phyloP scores from a whole-genome alignment of 768 basidiomycete species.

The Boletus pseudopeckii region DNA sequence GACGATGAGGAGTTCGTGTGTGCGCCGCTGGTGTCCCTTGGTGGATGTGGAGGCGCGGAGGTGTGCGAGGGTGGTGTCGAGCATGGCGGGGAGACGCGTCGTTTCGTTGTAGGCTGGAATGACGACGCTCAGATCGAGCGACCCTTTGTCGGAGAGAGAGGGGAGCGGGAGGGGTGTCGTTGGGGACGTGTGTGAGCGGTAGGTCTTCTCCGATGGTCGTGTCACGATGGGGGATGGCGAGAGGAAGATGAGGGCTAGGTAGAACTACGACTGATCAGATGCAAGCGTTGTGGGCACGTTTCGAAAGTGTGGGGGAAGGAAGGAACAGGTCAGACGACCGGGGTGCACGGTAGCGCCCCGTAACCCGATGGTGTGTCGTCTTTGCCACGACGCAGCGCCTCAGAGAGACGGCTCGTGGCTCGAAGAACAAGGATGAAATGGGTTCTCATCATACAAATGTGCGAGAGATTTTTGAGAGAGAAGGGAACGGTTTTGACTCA shows the following conservation, averaged over 20 bases:
- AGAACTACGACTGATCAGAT: slow-evolving; percentile 47
- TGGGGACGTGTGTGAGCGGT: slow-evolving; percentile 54
- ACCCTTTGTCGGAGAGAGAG: slow-evolving; percentile 50
- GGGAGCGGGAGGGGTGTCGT: slow-evolving; percentile 54
- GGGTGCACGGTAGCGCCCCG: slow-evolving; percentile 34
- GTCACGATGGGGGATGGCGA: slow-evolving; percentile 68
- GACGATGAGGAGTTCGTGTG: slow-evolving; percentile 79
- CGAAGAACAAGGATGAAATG: slow-evolving; percentile 94
- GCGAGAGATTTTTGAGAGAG: neutral
- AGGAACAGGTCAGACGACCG: slow-evolving; percentile 31
- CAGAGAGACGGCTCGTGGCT: slow-evolving; percentile 54
- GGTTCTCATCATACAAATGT: slow-evolving; percentile 52
- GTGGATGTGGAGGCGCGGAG: slow-evolving; percentile 36
- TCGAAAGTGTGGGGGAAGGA: no score
- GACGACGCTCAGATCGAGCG: slow-evolving; percentile 74
- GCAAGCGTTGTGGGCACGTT: neutral
- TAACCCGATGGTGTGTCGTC: slow-evolving; percentile 60
- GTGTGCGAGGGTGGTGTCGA: slow-evolving; percentile 68
- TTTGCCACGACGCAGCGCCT: slow-evolving; percentile 52
- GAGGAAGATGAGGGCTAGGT: slow-evolving; percentile 67
- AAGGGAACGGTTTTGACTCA: slow-evolving; percentile 21
- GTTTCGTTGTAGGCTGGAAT: slow-evolving; percentile 93
- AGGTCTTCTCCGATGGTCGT: slow-evolving; percentile 64
- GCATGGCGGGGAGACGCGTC: slow-evolving; percentile 80
- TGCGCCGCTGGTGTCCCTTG: slow-evolving; percentile 19